These are phyloP conservation scores for Drosera spatulata DNA, from an alignment of 179 eudicot species.

Conservation along the genomic window DNA sequence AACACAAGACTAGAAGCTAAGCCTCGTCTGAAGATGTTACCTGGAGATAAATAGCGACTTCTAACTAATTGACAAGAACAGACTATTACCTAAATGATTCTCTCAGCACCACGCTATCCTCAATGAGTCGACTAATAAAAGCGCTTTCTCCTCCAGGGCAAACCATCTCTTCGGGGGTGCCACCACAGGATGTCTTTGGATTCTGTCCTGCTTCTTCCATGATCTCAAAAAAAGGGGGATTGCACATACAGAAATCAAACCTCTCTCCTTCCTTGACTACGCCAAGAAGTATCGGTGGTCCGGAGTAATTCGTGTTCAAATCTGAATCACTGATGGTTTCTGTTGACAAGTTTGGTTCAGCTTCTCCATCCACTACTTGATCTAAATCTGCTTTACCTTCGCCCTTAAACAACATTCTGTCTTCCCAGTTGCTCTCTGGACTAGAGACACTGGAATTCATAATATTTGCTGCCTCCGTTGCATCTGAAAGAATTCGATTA, in stretches of 20 bases:
- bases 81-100: slow-evolving; percentile 56
- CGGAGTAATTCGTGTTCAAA: slow-evolving; percentile 29
- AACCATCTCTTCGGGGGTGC: slow-evolving; percentile 82
- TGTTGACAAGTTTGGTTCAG: slow-evolving; percentile 7
- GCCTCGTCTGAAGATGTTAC: not conserved
- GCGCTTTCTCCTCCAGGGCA: slow-evolving; percentile 90
- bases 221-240: slow-evolving; percentile 92
- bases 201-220: slow-evolving; percentile 87
- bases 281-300: slow-evolving; percentile 60
- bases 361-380: slow-evolving; percentile 10
- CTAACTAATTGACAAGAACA: not conserved
- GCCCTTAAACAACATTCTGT: slow-evolving; percentile 3
- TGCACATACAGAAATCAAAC: slow-evolving; percentile 97
- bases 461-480: slow-evolving; percentile 5
- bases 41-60: too few species aligned
- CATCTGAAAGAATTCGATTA: slow-evolving; percentile 5
- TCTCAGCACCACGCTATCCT: slow-evolving; percentile 59
- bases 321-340: slow-evolving; percentile 8
- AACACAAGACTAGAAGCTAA: slow-evolving; percentile 8
- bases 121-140: slow-evolving; percentile 63
- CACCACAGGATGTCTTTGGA: slow-evolving; percentile 96
- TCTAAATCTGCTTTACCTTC: slow-evolving; percentile 6
- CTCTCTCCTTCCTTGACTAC: slow-evolving; percentile 69
- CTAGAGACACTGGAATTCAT: slow-evolving; percentile 5
- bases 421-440: slow-evolving; percentile 11